These are phyloP conservation scores for Sequoiadendron giganteum DNA, from an alignment of 75 land plant species.

Conservation along the genomic window DNA sequence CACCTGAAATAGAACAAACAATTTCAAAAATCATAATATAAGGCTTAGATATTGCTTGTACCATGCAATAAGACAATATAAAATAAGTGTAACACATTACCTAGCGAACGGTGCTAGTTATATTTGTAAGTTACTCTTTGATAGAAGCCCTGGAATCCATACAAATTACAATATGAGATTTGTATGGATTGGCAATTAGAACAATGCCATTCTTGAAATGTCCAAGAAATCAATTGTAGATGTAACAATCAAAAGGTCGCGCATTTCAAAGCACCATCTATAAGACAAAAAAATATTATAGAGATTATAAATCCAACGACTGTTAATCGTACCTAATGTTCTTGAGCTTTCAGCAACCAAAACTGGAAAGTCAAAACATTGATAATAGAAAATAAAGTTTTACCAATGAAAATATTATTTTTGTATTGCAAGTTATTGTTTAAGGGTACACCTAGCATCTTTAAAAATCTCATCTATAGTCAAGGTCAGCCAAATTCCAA, in stretches of 20 bases:
- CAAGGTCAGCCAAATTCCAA: too few relatives aligned
- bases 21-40: background rate
- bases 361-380: background rate
- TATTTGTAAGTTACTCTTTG: background rate
- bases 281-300: conserved; percentile 35
- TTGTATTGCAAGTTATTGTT: background rate
- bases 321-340: background rate
- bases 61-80: background rate
- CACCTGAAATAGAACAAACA: conserved; percentile 43
- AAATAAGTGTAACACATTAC: background rate
- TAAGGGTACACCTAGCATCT: background rate
- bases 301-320: background rate
- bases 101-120: background rate
- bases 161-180: background rate
- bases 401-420: background rate
- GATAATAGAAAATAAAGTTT: background rate
- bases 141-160: background rate
- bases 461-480: background rate
- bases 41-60: background rate
- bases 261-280: conserved; percentile 64
- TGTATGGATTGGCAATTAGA: background rate
- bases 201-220: background rate
- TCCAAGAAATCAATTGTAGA: conserved; percentile 1
- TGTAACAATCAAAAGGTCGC: conserved; percentile 61
- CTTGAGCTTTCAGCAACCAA: background rate